A percentile compares a stretch with the other conserved stretches of the same genome.
phyloP scores from a whole-genome alignment of 352 stramenopile species.

The Globisporangium cylindrosporum region DNA sequence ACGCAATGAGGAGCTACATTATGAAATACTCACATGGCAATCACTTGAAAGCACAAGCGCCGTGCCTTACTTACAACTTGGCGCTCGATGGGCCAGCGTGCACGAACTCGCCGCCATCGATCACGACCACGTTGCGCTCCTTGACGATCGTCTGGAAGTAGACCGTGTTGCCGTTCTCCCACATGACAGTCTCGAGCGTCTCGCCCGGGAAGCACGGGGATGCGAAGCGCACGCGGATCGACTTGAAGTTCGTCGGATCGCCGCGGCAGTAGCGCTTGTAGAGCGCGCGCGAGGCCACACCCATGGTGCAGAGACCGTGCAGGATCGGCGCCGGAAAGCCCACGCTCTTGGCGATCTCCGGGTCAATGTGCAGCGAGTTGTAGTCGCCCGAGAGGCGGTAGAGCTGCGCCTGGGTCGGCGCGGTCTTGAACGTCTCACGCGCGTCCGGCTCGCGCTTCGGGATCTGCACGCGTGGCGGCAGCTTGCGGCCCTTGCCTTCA shows the following conservation, averaged over 20 bases:
- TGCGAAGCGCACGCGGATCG: conserved; percentile 86
- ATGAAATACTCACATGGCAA: neutral
- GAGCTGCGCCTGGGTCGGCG: conserved; percentile 77
- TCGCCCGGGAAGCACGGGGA: conserved; percentile 86
- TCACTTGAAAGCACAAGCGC: neutral
- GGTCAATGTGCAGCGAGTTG: conserved; percentile 94
- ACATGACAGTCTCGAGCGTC: conserved; percentile 85
- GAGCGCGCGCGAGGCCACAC: conserved; percentile 73
- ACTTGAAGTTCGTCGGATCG: conserved; percentile 72
- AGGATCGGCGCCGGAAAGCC: conserved; percentile 88
- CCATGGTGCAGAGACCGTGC: conserved; percentile 94
- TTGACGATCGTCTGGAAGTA: conserved; percentile 74
- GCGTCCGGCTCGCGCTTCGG: conserved; percentile 70
- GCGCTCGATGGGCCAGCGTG: conserved; percentile 23
- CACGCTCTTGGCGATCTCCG: conserved; percentile 68
- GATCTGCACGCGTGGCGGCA: conserved; percentile 69
- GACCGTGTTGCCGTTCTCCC: conserved; percentile 53
- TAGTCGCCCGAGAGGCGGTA: conserved; percentile 95
- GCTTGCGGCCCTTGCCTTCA: conserved; percentile 58
- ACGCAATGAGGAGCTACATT: neutral
- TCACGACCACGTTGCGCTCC: conserved; percentile 71
- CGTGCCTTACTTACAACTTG: conserved; percentile 9
- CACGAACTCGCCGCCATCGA: conserved; percentile 80
- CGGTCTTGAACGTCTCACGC: conserved; percentile 61
- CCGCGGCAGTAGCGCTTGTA: conserved; percentile 78